These are phyloP conservation scores for Lactarius hengduanensis DNA, from an alignment of 768 basidiomycete genomes.

Conservation along the genomic window DNA sequence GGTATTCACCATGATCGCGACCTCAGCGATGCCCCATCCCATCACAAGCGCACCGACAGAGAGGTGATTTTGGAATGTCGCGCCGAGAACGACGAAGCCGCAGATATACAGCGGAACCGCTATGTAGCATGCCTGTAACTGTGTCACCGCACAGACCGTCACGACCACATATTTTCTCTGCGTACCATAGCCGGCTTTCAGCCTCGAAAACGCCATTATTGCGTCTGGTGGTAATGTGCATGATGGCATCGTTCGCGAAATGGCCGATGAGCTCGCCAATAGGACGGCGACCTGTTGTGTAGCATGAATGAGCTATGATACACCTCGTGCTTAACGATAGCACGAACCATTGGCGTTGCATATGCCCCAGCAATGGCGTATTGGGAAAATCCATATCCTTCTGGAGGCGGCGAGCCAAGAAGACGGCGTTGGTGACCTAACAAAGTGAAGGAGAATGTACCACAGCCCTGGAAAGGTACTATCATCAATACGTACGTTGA, in stretches of 20 bases:
- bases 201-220: conserved; percentile 55
- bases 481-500: conserved; percentile 45
- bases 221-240: conserved; percentile 42
- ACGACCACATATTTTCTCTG: neutral
- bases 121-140: conserved; percentile 52
- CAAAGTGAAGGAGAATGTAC: neutral
- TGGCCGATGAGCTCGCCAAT: conserved; percentile 53
- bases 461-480: neutral
- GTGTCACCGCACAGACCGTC: neutral
- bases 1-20: conserved; percentile 57
- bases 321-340: neutral
- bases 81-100: conserved; percentile 60
- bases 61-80: conserved; percentile 51
- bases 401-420: conserved; percentile 51
- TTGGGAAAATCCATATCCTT: conserved; percentile 52
- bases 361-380: conserved; percentile 53
- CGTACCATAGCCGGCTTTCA: conserved; percentile 57
- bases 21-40: conserved; percentile 65
- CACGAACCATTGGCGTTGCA: conserved; percentile 53
- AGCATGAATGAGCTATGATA: neutral
- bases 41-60: conserved; percentile 54
- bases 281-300: conserved; percentile 41
- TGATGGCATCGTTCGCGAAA: conserved; percentile 51
- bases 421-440: conserved; percentile 65
- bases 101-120: conserved; percentile 59